These are phyloP conservation scores for Pseudogymnoascus sp. DNA, from an alignment of 2,329 filamentous ascomycete genomes.

Conservation along the genomic window DNA sequence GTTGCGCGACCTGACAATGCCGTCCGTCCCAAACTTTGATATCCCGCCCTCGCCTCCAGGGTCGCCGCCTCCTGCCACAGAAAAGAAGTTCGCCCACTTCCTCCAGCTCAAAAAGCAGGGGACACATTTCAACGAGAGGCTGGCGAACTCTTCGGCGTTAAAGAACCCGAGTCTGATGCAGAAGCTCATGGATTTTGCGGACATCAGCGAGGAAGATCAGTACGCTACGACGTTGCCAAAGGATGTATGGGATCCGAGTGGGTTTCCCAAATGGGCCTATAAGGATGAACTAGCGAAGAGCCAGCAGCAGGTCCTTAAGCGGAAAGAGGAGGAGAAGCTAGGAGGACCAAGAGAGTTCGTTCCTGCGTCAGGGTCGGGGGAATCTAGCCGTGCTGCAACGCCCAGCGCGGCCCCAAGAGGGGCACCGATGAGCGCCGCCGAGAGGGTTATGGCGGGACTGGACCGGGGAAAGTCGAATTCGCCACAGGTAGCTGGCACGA, in stretches of 20 bases:
- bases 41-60: slow-evolving; percentile 68
- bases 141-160: slow-evolving; percentile 58
- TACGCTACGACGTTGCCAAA: slow-evolving; percentile 54
- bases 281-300: slow-evolving; percentile 39
- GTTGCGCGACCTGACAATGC: slow-evolving; percentile 65
- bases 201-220: slow-evolving; percentile 46
- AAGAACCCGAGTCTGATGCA: slow-evolving; percentile 65
- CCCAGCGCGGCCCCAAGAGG: slow-evolving; percentile 16
- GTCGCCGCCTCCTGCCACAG: slow-evolving; percentile 44
- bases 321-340: slow-evolving; percentile 24
- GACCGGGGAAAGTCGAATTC: slow-evolving; percentile 25
- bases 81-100: slow-evolving; percentile 64
- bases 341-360: slow-evolving; percentile 27
- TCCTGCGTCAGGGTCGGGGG: slow-evolving; percentile 18
- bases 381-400: slow-evolving; percentile 21
- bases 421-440: slow-evolving; percentile 25
- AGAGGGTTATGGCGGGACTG: slow-evolving; percentile 28
- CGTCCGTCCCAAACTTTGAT: slow-evolving; percentile 60
- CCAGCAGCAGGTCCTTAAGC: slow-evolving; percentile 39
- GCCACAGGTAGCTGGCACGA: slow-evolving; percentile 21
- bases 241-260: slow-evolving; percentile 49
- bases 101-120: slow-evolving; percentile 68
- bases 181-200: slow-evolving; percentile 64
- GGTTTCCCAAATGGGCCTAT: slow-evolving; percentile 48
- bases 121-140: slow-evolving; percentile 68